Percentiles rank a stretch among this genome's conserved stretches.
Conservation (phyloP, 257 asterid genomes). For the Echites panduratus region DNA sequence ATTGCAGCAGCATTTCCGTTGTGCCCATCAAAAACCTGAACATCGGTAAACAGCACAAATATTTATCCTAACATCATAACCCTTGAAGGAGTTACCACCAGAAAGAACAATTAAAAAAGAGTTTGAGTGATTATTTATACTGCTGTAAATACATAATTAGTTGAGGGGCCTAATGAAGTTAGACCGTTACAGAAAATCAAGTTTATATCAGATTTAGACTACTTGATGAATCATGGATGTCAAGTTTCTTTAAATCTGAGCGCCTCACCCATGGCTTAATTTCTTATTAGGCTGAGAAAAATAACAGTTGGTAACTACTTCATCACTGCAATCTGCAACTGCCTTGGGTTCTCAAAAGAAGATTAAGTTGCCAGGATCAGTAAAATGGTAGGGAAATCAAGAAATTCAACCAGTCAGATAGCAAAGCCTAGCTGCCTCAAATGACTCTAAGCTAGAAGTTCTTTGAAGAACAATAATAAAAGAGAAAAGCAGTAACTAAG, state of each 20-base stretch:
- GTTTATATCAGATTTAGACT: neutral
- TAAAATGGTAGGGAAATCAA: neutral
- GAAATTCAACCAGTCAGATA: neutral
- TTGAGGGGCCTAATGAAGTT: neutral
- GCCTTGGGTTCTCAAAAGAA: slow-evolving; percentile 3
- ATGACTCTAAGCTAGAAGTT: neutral
- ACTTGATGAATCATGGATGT: neutral
- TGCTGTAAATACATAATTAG: neutral
- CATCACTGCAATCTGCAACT: neutral
- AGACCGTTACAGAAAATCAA: neutral
- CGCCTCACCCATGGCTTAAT: neutral
- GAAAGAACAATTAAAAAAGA: no score
- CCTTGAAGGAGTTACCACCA: neutral
- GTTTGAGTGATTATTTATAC: neutral
- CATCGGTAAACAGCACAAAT: neutral
- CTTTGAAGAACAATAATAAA: neutral
- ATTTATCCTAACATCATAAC: neutral
- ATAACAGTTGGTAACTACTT: neutral
- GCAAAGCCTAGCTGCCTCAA: neutral
- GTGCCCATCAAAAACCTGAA: slow-evolving; percentile 79
- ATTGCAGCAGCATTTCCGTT: slow-evolving; percentile 78
- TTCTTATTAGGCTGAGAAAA: neutral
- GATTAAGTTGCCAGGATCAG: neutral
- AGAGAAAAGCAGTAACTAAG: neutral
- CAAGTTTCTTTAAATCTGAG: neutral